Conservation (phyloP, 2,329 filamentous ascomycete genomes). For the Chaetomiaceae sp. region DNA sequence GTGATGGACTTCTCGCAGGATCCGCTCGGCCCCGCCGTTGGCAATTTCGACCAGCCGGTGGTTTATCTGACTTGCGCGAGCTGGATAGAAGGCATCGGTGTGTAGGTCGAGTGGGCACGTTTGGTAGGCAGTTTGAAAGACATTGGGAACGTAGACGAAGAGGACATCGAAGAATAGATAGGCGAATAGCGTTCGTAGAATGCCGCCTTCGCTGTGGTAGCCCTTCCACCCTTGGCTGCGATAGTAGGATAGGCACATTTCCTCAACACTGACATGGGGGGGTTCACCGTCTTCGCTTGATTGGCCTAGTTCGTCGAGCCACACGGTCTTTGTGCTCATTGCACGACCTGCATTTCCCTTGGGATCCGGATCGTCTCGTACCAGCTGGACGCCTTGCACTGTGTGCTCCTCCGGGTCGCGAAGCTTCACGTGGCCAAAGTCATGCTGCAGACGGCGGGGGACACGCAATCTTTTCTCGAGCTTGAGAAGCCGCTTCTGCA, state of each 20-base stretch:
- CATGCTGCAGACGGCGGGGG: slow-evolving; percentile 80
- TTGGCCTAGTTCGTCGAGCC: slow-evolving; percentile 70
- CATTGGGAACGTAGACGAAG: slow-evolving; percentile 90
- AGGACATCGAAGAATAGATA: slow-evolving; percentile 92
- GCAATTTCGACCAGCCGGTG: slow-evolving; percentile 78
- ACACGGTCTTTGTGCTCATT: slow-evolving; percentile 69
- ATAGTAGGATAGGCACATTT: slow-evolving; percentile 89
- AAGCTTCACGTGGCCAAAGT: slow-evolving; percentile 82
- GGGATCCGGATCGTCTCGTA: slow-evolving; percentile 47
- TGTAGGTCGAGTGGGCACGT: slow-evolving; percentile 89
- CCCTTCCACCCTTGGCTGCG: slow-evolving; percentile 84
- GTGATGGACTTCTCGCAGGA: slow-evolving; percentile 66
- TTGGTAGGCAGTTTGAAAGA: slow-evolving; percentile 94
- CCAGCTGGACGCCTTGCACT: slow-evolving; percentile 73
- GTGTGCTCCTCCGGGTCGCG: slow-evolving; percentile 69
- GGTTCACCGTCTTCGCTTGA: slow-evolving; percentile 36
- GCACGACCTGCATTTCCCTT: slow-evolving; percentile 33
- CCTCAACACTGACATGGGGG: slow-evolving; percentile 81
- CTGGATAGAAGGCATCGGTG: slow-evolving; percentile 86
- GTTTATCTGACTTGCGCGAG: slow-evolving; percentile 85
- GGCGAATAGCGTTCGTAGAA: slow-evolving; percentile 83
- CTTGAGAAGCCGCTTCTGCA: slow-evolving; percentile 91
- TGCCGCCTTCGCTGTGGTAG: slow-evolving; percentile 87
- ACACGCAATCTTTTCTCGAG: slow-evolving; percentile 81
- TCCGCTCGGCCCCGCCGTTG: slow-evolving; percentile 67